Evolutionary conservation across 202 grass and related monocot species (phyloP), one percentile per base, ranked within the genome.

Genomic region (Brachypodium distachyon): DNA sequence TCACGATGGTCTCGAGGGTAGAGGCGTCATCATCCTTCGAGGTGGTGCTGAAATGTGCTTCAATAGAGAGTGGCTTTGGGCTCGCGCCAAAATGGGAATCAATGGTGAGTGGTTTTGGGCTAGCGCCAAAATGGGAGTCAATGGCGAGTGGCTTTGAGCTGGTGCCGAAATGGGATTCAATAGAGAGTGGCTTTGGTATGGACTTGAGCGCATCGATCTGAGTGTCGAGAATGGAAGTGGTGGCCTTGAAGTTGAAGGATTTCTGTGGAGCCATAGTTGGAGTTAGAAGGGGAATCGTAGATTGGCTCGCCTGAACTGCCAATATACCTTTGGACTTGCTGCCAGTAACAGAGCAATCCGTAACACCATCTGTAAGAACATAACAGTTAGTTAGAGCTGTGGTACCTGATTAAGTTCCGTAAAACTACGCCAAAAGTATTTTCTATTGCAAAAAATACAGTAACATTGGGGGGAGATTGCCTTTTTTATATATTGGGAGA

Each of bases 311-410:
- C 81, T 99, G 96, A 72, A 83, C 78, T 61, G 86, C 72, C 55
- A 99, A 68, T 76, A 87, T 87, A 25, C 81, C 74, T 80, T 94
- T 95, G 7, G 96, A 94, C 79, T 88, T 93, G 83, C 83, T 92
- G 33, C 96, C 96, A n/a, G 96, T 99, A 42, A 99, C 96, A 67
- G 96, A 99, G 67, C 90, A 96, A 44, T 99, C 96, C 1, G 90
- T 99, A 77, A 96, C 96, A 77, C 96, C 96, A 91, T 96, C 96
- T 99, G 72, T 52, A 44, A 54, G 60, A 88, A 71, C 28, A 56
- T 53, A 37, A 51, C 47, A 1, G 41, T 77, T 81, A 81, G 42
- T 26, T 84, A 40, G 21, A 77, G 23, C 12, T 37, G 27, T 27
- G 33, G 39, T 77, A 34, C 6, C 25, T 63, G 46, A 29, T n/a